Evolutionary conservation across 1,284 basidiomycete species (phyloP).

Genomic region (Leccinum subrobustum): DNA sequence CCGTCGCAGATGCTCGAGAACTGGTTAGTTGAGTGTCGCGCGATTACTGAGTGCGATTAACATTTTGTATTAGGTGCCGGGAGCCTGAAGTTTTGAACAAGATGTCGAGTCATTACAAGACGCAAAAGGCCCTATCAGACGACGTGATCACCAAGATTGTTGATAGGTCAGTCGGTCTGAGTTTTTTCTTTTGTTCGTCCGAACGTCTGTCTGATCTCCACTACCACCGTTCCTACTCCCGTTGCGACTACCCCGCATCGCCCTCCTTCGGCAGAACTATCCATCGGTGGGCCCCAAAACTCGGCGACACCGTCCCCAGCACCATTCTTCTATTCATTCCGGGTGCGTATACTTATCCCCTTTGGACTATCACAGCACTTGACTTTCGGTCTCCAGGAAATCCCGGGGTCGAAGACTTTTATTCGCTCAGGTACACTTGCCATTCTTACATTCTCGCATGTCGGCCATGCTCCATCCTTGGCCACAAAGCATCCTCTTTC

Average conservation of each 20-base stretch:
- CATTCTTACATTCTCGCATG: slow-evolving; percentile 52
- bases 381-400: slow-evolving; percentile 42
- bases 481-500: slow-evolving; percentile 7
- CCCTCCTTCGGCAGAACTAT: slow-evolving; percentile 40
- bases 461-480: slow-evolving; percentile 49
- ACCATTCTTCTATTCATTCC: slow-evolving; percentile 56
- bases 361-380: neutral
- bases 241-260: slow-evolving; percentile 27
- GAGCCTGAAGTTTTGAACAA: slow-evolving; percentile 70
- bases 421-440: slow-evolving; percentile 42
- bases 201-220: neutral
- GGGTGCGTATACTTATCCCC: slow-evolving; percentile 35
- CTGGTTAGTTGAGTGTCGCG: slow-evolving; percentile 48
- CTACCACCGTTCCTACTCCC: slow-evolving; percentile 39
- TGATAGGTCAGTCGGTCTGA: slow-evolving; percentile 54
- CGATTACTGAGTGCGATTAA: neutral
- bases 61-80: slow-evolving; percentile 56
- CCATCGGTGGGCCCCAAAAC: slow-evolving; percentile 50
- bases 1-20: slow-evolving; percentile 91
- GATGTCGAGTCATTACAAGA: slow-evolving; percentile 74
- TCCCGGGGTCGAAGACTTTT: slow-evolving; percentile 60
- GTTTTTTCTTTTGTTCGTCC: too few species aligned
- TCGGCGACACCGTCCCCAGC: slow-evolving; percentile 30
- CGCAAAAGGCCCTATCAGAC: slow-evolving; percentile 63
- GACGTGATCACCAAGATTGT: slow-evolving; percentile 75